These are phyloP conservation scores for Cladorrhinum sp. DNA, from an alignment of 2,329 filamentous ascomycete species.

Conservation along the genomic window DNA sequence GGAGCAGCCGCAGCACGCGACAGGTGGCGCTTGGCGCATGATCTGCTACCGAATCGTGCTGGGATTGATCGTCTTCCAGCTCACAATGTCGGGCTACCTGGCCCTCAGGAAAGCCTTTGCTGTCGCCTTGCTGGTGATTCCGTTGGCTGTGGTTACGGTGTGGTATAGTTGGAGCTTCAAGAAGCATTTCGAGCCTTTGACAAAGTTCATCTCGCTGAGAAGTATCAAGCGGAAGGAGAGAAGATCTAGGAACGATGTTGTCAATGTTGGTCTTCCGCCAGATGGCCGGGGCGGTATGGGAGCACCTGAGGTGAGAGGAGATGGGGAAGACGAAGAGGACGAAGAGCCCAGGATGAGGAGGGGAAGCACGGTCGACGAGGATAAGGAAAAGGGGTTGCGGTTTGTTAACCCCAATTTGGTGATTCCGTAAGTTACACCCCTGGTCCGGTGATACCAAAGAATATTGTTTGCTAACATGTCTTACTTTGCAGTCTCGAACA, in stretches of 20 bases:
- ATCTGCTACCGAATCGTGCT: conserved; percentile 90
- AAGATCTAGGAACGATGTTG: neutral
- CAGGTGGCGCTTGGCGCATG: conserved; percentile 92
- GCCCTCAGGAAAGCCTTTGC: conserved; percentile 71
- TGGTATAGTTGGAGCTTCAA: conserved; percentile 88
- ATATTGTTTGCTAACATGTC: neutral
- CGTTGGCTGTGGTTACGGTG: conserved; percentile 73
- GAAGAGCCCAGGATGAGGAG: conserved; percentile 42
- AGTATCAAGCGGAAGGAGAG: conserved; percentile 67
- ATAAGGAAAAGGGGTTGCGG: conserved; percentile 63
- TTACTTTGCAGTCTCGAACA: conserved; percentile 54
- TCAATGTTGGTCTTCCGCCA: neutral
- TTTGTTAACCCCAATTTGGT: conserved; percentile 78
- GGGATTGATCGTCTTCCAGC: conserved; percentile 82
- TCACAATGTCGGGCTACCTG: conserved; percentile 85
- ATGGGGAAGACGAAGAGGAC: conserved; percentile 27
- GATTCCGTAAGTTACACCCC: conserved; percentile 52
- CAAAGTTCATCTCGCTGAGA: conserved; percentile 85
- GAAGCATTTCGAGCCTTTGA: conserved; percentile 80
- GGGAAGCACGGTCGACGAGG: conserved; percentile 68
- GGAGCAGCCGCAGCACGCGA: conserved; percentile 94
- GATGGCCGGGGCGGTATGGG: no score
- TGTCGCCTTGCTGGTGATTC: conserved; percentile 68
- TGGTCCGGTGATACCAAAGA: no score
- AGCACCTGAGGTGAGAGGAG: conserved; percentile 33